Evolutionary conservation across 441 rosid species (phyloP).

Genomic region (Dalechampia spathulata): DNA sequence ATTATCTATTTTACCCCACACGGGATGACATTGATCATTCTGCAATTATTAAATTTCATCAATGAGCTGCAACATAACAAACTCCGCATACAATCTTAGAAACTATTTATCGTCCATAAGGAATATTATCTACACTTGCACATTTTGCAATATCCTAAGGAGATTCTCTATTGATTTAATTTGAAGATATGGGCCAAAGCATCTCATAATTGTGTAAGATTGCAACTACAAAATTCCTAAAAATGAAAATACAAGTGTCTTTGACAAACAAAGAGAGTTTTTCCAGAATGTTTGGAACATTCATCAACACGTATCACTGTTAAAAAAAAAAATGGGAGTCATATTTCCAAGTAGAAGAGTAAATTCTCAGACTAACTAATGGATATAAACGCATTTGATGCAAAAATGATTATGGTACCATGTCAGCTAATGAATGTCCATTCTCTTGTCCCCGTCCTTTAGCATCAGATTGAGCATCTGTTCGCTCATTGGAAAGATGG

Average conservation of each 20-base stretch:
- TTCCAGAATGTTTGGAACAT: neutral
- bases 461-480: constrained; percentile 56
- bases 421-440: constrained; percentile 47
- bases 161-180: neutral
- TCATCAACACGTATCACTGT: neutral
- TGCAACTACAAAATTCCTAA: neutral
- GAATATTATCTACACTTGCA: constrained; percentile 2
- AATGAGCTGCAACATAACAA: constrained; percentile 9
- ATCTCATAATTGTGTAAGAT: neutral
- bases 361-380: neutral
- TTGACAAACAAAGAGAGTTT: neutral
- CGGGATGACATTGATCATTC: constrained; percentile 74
- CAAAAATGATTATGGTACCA: constrained; percentile 28
- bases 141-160: neutral
- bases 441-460: constrained; percentile 61
- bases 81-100: constrained; percentile 1
- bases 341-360: neutral
- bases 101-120: neutral
- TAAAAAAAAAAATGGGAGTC: neutral
- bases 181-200: neutral
- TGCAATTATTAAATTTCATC: constrained; percentile 30
- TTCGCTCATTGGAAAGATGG: constrained; percentile 59
- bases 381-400: neutral
- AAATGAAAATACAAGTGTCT: neutral
- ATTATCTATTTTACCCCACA: constrained; percentile 96